phyloP scores from a whole-genome alignment of 2,329 filamentous ascomycete genomes.

The Delphinella strobiligena region DNA sequence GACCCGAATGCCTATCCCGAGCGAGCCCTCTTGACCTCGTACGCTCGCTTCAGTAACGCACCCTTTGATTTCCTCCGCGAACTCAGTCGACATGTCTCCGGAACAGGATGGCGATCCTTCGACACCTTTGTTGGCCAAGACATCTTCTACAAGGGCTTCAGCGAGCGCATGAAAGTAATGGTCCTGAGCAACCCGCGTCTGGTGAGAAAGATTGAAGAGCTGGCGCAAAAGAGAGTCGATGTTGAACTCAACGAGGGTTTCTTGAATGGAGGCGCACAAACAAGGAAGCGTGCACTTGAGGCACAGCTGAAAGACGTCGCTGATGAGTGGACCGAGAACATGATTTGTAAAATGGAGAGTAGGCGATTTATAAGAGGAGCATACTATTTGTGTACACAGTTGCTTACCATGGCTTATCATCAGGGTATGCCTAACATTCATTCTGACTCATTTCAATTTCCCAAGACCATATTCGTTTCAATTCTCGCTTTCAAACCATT shows the following conservation, averaged over 20 bases:
- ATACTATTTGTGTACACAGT: slow-evolving; percentile 79
- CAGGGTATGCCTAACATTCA: slow-evolving; percentile 48
- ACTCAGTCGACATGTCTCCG: slow-evolving; percentile 83
- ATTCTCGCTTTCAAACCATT: too few species aligned
- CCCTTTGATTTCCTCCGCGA: slow-evolving; percentile 78
- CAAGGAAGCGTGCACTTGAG: slow-evolving; percentile 55
- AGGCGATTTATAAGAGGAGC: slow-evolving; percentile 83
- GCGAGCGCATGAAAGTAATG: slow-evolving; percentile 71
- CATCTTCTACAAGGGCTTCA: slow-evolving; percentile 86
- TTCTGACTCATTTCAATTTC: background rate
- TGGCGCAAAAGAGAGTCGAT: slow-evolving; percentile 62
- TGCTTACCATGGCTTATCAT: slow-evolving; percentile 86
- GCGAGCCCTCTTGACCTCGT: slow-evolving; percentile 64
- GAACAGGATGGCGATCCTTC: slow-evolving; percentile 90
- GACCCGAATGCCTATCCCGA: slow-evolving; percentile 28
- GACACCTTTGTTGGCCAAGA: slow-evolving; percentile 82
- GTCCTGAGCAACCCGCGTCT: slow-evolving; percentile 68
- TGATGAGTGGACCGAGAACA: slow-evolving; percentile 76
- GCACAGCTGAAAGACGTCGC: slow-evolving; percentile 66
- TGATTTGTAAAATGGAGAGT: slow-evolving; percentile 99
- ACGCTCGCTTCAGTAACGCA: slow-evolving; percentile 70
- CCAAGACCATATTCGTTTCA: too few species aligned
- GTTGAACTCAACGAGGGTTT: slow-evolving; percentile 68
- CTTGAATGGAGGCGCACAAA: slow-evolving; percentile 38
- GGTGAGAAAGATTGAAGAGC: slow-evolving; percentile 58